Base-by-base conservation (phyloP, 768 basidiomycete species). In the Cantharellus anzutake region DNA sequence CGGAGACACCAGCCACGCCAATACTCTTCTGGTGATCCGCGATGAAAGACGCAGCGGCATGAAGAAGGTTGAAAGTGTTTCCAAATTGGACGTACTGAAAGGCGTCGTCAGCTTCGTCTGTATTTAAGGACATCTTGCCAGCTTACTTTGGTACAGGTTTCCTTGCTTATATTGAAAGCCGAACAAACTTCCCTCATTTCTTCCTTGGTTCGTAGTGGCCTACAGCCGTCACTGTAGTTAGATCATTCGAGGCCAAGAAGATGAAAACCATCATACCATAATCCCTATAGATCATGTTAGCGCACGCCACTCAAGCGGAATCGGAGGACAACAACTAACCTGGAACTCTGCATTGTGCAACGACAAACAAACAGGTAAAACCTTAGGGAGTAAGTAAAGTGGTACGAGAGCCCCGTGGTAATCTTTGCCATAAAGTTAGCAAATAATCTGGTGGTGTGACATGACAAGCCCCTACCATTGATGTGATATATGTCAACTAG, bases 101-200 rank as follows among this genome's bases (percentile, higher is more conserved):
- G 50, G 4, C 20, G 42, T 39, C 2, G 14, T 2, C 35, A 11
- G 20, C 20, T 29, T 29, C 20, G 20, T 29, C 11, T 48, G 44
- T 11, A 55, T 7, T 11, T 55, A 11, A 55, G 52, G 35, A 5
- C 7, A 7, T 7, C 52, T 14, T 37, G 7, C 7, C 38, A 5
- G 57, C 63, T 40, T 11, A 65, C 65, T 77, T 93, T 93, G 58
- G 84, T 88, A 74, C 92, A 96, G 67, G 89, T 78, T 67, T 93
- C 91, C 71, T 94, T 94, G 75, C 86, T 86, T 70, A 96, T 87
- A 71, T 94, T 94, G 78, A 96, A 96, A 2, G 92, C 92, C 2
- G 92, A 93, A 69, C 92, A 96, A 53, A 96, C 92, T 70, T 96
- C 92, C 74, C 90, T 93, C 90, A 93, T 92, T 70, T 96, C 92